Percentiles rank a stretch among this genome's conserved stretches.
phyloP scores from a whole-genome alignment of 352 stramenopile genomes.

The Phytophthora uliginosa region DNA sequence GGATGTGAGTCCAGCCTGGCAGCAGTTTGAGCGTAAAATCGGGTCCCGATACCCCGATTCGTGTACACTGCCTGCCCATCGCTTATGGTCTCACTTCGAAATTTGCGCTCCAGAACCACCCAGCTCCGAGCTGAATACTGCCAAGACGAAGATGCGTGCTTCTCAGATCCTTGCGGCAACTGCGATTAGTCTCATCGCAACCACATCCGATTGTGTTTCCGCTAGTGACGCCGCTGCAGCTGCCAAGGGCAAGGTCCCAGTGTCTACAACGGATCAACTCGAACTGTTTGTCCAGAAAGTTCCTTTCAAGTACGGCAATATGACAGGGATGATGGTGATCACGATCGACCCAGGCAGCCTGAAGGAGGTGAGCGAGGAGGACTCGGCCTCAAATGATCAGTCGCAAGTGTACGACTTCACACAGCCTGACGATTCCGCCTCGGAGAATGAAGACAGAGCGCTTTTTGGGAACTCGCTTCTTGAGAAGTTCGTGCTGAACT shows the following conservation, averaged over 20 bases:
- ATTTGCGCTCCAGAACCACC: background rate
- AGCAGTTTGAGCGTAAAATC: background rate
- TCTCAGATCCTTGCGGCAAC: background rate
- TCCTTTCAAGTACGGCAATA: background rate
- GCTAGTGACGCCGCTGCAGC: background rate
- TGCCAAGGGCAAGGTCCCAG: background rate
- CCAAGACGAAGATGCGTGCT: background rate
- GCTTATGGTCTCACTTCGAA: background rate
- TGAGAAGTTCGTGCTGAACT: background rate
- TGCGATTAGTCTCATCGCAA: background rate
- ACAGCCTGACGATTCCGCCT: background rate
- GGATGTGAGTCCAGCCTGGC: too few relatives aligned
- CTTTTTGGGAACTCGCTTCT: background rate
- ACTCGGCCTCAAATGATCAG: background rate
- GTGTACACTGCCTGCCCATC: background rate
- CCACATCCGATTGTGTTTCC: background rate
- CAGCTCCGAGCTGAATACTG: background rate
- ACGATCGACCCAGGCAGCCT: background rate
- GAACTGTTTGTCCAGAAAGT: background rate
- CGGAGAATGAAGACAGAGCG: background rate
- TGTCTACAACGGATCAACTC: background rate
- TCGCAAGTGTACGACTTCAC: background rate
- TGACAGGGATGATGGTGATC: background rate
- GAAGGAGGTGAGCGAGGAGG: background rate
- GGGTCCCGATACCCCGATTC: too few relatives aligned